These are phyloP conservation scores for Pleurotus tuber-regium DNA, from an alignment of 768 basidiomycete genomes.

Conservation along the genomic window DNA sequence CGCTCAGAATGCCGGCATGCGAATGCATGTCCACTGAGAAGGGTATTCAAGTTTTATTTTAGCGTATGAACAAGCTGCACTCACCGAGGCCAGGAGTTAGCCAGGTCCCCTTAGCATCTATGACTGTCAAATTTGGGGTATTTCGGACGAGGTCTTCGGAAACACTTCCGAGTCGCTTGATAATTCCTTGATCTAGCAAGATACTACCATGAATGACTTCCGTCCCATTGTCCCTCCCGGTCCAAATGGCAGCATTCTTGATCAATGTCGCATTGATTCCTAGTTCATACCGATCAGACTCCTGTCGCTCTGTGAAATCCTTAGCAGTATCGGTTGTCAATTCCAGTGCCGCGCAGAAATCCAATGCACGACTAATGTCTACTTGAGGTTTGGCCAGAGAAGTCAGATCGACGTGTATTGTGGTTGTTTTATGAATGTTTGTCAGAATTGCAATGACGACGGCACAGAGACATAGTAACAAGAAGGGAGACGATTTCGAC, in stretches of 20 bases:
- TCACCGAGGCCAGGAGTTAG: constrained; percentile 58
- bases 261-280: constrained; percentile 67
- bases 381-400: neutral
- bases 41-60: neutral
- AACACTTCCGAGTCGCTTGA: constrained; percentile 49
- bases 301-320: constrained; percentile 2
- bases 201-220: constrained; percentile 60
- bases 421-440: neutral
- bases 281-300: constrained; percentile 60
- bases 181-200: constrained; percentile 56
- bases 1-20: constrained; percentile 71
- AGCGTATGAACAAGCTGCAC: neutral
- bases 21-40: constrained; percentile 69
- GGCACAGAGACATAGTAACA: neutral
- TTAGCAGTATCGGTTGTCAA: neutral
- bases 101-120: constrained; percentile 67
- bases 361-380: neutral
- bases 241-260: constrained; percentile 70
- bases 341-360: neutral
- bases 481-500: neutral
- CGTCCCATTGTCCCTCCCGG: constrained; percentile 49
- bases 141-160: constrained; percentile 22
- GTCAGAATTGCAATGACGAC: neutral
- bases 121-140: constrained; percentile 20
- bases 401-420: neutral